Evolutionary conservation across 148 eudicot genomes (phyloP).

Genomic region (Camellia japonica): DNA sequence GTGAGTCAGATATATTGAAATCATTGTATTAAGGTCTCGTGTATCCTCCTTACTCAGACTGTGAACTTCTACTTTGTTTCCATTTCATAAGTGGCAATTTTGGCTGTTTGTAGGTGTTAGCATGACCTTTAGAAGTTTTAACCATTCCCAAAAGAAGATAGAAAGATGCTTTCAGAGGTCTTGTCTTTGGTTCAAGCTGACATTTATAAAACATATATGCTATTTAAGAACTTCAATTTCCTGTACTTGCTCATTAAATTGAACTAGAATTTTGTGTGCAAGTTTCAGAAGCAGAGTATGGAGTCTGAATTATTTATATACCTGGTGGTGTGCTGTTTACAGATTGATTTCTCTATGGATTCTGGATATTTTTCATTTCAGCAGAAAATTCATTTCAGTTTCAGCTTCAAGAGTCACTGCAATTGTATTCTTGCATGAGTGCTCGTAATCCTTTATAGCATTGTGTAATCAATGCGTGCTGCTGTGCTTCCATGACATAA

Average conservation of each 20-base stretch:
- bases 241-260: not conserved
- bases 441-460: no score
- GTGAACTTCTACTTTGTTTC: not conserved
- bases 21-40: not conserved
- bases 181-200: no score
- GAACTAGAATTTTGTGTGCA: not conserved
- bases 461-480: not conserved
- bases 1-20: constrained; percentile 30
- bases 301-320: no score
- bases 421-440: no score
- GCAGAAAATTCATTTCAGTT: not conserved
- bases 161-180: not conserved
- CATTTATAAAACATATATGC: no score
- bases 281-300: no score
- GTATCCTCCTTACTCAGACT: not conserved
- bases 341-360: no score
- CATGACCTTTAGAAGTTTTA: not conserved
- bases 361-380: no score
- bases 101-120: not conserved
- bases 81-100: not conserved
- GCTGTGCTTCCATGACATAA: not conserved
- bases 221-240: not conserved
- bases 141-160: not conserved
- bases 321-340: no score
- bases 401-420: not conserved